Base-by-base conservation (phyloP, 306 rosid species). In the Dicorynia guianensis region DNA sequence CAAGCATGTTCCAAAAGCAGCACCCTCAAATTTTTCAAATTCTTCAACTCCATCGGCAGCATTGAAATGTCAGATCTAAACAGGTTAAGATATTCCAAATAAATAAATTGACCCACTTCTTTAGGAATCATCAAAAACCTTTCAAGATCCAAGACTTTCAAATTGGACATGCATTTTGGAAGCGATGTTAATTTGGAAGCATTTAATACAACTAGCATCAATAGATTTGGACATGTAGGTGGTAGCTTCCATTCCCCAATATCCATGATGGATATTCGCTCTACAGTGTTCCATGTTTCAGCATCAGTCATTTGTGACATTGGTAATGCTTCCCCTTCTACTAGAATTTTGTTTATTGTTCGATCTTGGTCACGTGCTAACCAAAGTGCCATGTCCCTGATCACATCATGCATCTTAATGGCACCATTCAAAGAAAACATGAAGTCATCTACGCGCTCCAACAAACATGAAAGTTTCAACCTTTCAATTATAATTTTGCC, bases 21-120 rank as follows among this genome's bases (percentile, higher is more conserved):
- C 4, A 11, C 25, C 66, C 25, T 62, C 48, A 78, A 61, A 0
- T 38, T 70, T 54, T 14, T 57, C 18, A 65, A 72, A 0, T 63
- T 63, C 74, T 63, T 47, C 53, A 56, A 47, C 6, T 11, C 69
- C 3, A 8, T 19, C 6, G 39, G 58, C n/a, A 48, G 39, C 34
- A 6, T 3, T 1, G 0, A 0, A 11, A 3, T 36, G 0, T 0
- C 0, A 25, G 67, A 5, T 19, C 5, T 0, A 35, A 75, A 72
- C 8, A 72, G 69, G 20, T 79, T 48, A 47, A 72, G 44, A 34
- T 11, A 72, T 20, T 72, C 69, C 79, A 72, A 50, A 3, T 35
- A 6, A 18, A 68, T 18, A 14, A 80, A 73, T 2, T 57, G 4
- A 9, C 63, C 38, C 3, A 57, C 20, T 9, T 8, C 25, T 11